Evolutionary conservation across 1,284 basidiomycete genomes (phyloP).

Genomic region (Bjerkandera adusta): DNA sequence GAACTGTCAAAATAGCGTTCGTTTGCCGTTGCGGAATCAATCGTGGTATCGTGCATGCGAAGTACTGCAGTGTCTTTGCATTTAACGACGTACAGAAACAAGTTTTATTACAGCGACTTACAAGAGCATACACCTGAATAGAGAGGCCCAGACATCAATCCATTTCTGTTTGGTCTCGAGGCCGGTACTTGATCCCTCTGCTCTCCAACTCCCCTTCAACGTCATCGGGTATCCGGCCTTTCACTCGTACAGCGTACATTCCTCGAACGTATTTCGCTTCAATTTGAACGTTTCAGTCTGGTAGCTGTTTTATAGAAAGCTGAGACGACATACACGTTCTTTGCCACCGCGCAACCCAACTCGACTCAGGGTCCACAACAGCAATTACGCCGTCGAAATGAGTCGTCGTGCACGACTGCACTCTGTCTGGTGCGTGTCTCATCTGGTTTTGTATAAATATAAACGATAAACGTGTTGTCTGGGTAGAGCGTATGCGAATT

Average conservation of each 20-base stretch:
- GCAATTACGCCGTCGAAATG: conserved; percentile 94
- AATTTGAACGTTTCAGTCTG: not conserved
- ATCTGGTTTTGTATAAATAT: conserved; percentile 53
- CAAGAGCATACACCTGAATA: too few relatives aligned
- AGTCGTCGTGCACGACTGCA: conserved; percentile 88
- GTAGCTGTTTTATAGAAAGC: not conserved
- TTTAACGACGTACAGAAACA: too few relatives aligned
- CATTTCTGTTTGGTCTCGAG: conserved; percentile 68
- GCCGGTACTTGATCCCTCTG: conserved; percentile 78
- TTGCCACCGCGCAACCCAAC: conserved; percentile 97
- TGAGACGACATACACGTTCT: conserved; percentile 69
- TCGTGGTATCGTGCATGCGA: too few relatives aligned
- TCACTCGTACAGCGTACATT: conserved; percentile 87
- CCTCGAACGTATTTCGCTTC: conserved; percentile 84
- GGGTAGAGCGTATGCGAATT: not conserved
- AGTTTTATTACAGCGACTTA: too few relatives aligned
- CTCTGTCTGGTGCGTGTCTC: conserved; percentile 84
- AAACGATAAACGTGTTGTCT: not conserved
- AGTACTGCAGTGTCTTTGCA: too few relatives aligned
- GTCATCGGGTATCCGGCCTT: conserved; percentile 83
- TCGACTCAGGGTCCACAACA: conserved; percentile 83
- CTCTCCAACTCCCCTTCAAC: conserved; percentile 76
- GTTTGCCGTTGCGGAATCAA: too few relatives aligned
- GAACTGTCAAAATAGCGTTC: too few relatives aligned
- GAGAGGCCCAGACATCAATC: conserved; percentile 10